Base-by-base conservation (phyloP, 2,329 filamentous ascomycete species). In the Cladosporium velox region DNA sequence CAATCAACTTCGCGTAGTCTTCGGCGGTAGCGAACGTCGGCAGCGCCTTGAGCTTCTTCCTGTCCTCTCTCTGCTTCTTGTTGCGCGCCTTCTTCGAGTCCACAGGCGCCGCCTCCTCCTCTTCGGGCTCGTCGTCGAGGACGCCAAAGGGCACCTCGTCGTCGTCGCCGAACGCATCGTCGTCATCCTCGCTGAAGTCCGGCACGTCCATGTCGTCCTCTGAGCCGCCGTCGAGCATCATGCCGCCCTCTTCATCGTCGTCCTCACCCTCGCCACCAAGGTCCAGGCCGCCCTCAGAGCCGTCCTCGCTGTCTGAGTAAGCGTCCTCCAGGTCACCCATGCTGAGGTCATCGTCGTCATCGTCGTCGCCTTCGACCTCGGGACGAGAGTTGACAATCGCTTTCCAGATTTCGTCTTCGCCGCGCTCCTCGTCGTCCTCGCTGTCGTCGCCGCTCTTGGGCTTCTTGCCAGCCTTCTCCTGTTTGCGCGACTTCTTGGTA, bases 11-110 rank as follows among this genome's bases (percentile, higher is more conserved):
- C 18, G 93, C 94, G 78, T 98, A 99, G 77, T 98, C 95, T 64
- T 98, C 95, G 35, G 86, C 90, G 35, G 92, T 96, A 24, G 96
- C 95, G 82, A 99, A 99, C 41, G 88, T 96, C 7, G 95, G 95
- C 72, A 99, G 82, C 70, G 88, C 88, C 85, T 93, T 97, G 78
- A 98, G 84, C 82, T 92, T 92, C 85, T 90, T 92, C 81, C 86
- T 89, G 81, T 91, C 91, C 76, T 87, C 85, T 72, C 83, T 85
- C 77, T 81, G 79, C 66, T 74, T 72, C 67, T 79, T 75, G 66
- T 78, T 80, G 66, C 79, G 76, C 28, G 69, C 67, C 67, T 70
- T 69, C 68, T 76, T 77, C 59, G 75, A 76, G 69, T 79, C 73
- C 51, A 74, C 70, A 47, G 76, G 71, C 68, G 74, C 75, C 68